These are phyloP conservation scores for Hanseniaspora singularis DNA, from an alignment of 805 yeast genomes.

Conservation along the genomic window DNA sequence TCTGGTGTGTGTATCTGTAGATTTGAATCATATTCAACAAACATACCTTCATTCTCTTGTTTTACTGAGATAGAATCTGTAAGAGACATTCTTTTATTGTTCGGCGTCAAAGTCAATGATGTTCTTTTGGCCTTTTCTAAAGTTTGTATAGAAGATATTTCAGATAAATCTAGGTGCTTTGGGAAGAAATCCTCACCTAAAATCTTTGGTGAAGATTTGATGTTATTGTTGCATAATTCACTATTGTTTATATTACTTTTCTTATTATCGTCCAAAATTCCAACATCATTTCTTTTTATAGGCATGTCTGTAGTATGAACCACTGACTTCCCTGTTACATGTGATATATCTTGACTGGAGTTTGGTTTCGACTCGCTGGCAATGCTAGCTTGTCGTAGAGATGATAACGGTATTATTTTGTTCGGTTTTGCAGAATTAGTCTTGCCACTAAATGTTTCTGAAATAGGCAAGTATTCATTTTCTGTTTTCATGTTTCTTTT, in stretches of 20 bases:
- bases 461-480: constrained; percentile 10
- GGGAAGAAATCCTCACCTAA: constrained; percentile 60
- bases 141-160: constrained; percentile 62
- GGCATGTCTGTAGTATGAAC: too few species aligned
- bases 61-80: constrained; percentile 29
- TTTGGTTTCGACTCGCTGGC: not conserved
- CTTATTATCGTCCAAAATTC: not conserved
- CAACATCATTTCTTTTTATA: constrained; percentile 13
- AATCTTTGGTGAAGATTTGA: constrained; percentile 19
- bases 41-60: constrained; percentile 39
- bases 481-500: not conserved
- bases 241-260: not conserved
- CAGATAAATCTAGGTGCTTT: constrained; percentile 50
- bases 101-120: constrained; percentile 22
- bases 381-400: constrained; percentile 10
- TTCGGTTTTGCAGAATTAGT: not conserved
- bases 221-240: constrained; percentile 6
- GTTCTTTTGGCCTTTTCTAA: constrained; percentile 54
- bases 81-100: constrained; percentile 16
- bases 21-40: constrained; percentile 29
- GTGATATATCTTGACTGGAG: not conserved
- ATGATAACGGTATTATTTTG: not conserved
- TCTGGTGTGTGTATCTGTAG: constrained; percentile 29
- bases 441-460: constrained; percentile 10
- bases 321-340: too few species aligned